phyloP scores from a whole-genome alignment of 169 alveolate species.

The Plasmodium chabaudi region DNA sequence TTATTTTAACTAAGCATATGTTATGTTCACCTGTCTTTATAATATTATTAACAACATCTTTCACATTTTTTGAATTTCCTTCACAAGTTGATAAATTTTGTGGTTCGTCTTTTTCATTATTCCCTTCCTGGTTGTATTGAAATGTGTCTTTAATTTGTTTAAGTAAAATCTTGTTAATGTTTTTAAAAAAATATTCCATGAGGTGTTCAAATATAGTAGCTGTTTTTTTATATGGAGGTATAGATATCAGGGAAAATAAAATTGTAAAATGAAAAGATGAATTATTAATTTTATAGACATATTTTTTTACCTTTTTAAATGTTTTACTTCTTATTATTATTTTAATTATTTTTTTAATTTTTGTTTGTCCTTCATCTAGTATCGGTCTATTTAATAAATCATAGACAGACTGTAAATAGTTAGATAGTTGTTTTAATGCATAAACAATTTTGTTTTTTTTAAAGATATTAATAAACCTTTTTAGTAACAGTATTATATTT shows the following conservation, averaged over 20 bases:
- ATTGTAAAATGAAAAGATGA: constrained; percentile 36
- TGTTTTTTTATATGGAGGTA: constrained; percentile 43
- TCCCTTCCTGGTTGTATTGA: background rate
- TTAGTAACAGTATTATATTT: background rate
- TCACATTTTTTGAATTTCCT: constrained; percentile 4
- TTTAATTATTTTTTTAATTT: constrained; percentile 28
- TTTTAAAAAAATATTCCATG: constrained; percentile 23
- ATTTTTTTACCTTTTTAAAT: constrained; percentile 21
- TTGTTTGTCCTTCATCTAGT: constrained; percentile 6
- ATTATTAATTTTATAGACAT: constrained; percentile 28
- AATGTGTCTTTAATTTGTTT: constrained; percentile 23
- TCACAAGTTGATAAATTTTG: background rate
- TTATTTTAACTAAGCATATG: constrained; percentile 28
- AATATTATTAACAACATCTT: constrained; percentile 7
- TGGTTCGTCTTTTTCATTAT: background rate
- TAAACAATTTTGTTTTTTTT: background rate
- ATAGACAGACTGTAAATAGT: constrained; percentile 5
- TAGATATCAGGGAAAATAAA: constrained; percentile 28
- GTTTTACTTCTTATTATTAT: constrained; percentile 31
- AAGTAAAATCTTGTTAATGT: constrained; percentile 28
- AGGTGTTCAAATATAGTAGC: constrained; percentile 9
- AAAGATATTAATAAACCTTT: constrained; percentile 1
- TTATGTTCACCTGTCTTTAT: constrained; percentile 16
- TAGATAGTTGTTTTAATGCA: background rate
- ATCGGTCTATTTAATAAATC: constrained; percentile 3